Conservation (phyloP, 192 early-diverging fungal genomes). For the Coemansia pectinata region DNA sequence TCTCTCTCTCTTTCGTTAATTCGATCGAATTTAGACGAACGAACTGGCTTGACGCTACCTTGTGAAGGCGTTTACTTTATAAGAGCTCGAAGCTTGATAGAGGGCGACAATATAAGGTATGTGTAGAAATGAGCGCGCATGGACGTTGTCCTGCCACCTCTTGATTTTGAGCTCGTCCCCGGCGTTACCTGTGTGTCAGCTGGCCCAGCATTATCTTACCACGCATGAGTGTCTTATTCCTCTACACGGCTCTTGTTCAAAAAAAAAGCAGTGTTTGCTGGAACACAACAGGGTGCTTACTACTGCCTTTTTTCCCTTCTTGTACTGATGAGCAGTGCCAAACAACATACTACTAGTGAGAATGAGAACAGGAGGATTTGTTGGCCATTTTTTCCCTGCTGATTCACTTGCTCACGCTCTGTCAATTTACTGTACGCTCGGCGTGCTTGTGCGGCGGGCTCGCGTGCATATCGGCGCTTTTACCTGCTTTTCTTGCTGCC, state of each 20-base stretch:
- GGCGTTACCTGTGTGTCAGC: not conserved
- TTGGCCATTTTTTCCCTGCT: not conserved
- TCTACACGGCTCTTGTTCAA: not conserved
- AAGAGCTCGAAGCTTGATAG: not conserved
- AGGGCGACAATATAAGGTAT: not conserved
- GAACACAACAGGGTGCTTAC: not conserved
- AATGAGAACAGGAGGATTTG: not conserved
- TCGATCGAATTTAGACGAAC: not conserved
- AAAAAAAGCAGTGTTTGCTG: not conserved
- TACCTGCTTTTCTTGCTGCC: not conserved
- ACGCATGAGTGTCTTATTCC: not conserved
- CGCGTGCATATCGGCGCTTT: slow-evolving; percentile 3
- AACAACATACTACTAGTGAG: slow-evolving; percentile 14
- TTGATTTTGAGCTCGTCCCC: not conserved
- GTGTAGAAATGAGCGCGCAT: not conserved
- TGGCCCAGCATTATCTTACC: not conserved
- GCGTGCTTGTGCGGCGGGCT: not conserved
- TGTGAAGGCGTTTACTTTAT: not conserved
- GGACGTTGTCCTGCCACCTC: not conserved
- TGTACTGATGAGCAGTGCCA: not conserved
- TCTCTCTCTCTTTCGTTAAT: not conserved
- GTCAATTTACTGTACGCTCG: not conserved
- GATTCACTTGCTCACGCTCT: not conserved
- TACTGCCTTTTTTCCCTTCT: not conserved
- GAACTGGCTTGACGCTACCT: not conserved